A percentile compares a stretch with the other conserved stretches of the same genome.
Evolutionary conservation across 2,329 filamentous ascomycete species (phyloP).

Genomic region (Tolypocladium paradoxum): DNA sequence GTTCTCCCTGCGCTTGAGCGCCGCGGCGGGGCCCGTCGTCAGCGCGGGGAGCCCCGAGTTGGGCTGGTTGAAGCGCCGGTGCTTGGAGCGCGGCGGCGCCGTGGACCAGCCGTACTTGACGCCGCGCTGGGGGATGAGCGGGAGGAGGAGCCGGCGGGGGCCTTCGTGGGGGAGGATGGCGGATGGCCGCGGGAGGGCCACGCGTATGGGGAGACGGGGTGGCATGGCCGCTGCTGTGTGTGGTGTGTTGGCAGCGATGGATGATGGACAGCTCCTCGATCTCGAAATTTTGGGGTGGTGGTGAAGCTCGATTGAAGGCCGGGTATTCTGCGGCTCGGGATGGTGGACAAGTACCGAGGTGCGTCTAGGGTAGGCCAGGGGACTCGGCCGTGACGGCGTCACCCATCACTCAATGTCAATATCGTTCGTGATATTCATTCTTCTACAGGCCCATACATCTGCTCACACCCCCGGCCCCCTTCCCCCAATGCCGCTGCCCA

Average conservation of each 20-base stretch:
- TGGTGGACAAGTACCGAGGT: too few species aligned
- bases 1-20: slow-evolving; percentile 45
- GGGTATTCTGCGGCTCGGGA: slow-evolving; percentile 7
- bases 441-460: background rate
- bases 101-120: slow-evolving; percentile 54
- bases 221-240: slow-evolving; percentile 26
- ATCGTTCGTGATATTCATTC: background rate
- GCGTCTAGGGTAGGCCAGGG: slow-evolving; percentile 1
- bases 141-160: slow-evolving; percentile 30
- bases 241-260: slow-evolving; percentile 3
- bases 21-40: slow-evolving; percentile 48
- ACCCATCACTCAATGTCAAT: too few species aligned
- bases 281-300: slow-evolving; percentile 9
- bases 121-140: slow-evolving; percentile 35
- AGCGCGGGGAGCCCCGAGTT: slow-evolving; percentile 44
- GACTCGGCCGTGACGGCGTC: too few species aligned
- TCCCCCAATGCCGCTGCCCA: slow-evolving; percentile 44
- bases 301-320: background rate
- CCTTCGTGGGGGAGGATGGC: slow-evolving; percentile 13
- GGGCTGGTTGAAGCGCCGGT: slow-evolving; percentile 50
- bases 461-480: slow-evolving; percentile 19
- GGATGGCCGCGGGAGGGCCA: slow-evolving; percentile 30
- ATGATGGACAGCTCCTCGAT: background rate
- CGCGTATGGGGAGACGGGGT: slow-evolving; percentile 31
- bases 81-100: slow-evolving; percentile 37